Evolutionary conservation across 192 early-diverging fungal genomes (phyloP).

Genomic region (Mortierella alpina): DNA sequence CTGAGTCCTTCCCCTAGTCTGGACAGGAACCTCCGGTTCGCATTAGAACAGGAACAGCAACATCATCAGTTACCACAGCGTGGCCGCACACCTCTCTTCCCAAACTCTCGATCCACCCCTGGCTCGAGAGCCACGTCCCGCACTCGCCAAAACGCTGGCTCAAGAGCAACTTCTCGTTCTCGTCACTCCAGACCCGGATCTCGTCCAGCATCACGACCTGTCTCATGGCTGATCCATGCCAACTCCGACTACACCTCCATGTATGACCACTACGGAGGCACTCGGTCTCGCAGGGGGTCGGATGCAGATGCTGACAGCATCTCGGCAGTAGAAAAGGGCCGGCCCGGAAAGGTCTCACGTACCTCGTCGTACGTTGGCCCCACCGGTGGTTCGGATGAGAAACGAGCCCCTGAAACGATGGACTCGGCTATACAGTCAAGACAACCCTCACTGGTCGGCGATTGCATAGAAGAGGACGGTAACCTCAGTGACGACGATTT

Average conservation of each 20-base stretch:
- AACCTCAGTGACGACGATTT: conserved; percentile 1
- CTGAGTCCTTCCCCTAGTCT: background rate
- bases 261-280: conserved; percentile 44
- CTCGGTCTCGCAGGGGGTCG: conserved; percentile 20
- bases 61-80: conserved; percentile 10
- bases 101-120: conserved; percentile 4
- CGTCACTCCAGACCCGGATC: conserved; percentile 13
- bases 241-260: conserved; percentile 40
- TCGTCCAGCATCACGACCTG: conserved; percentile 24
- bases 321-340: conserved; percentile 29
- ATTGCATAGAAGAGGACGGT: conserved; percentile 15
- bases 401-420: background rate
- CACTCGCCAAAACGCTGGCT: background rate
- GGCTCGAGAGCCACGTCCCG: conserved; percentile 20
- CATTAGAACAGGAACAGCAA: background rate
- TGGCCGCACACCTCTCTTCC: conserved; percentile 3
- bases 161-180: conserved; percentile 16
- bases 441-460: background rate
- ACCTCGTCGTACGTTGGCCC: conserved; percentile 3
- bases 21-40: conserved; percentile 9
- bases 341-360: background rate
- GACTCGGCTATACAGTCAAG: background rate
- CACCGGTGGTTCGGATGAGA: background rate
- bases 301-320: conserved; percentile 4
- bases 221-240: conserved; percentile 40